Conservation (phyloP, 2,329 filamentous ascomycete genomes). For the Fusarium staphyleae region DNA sequence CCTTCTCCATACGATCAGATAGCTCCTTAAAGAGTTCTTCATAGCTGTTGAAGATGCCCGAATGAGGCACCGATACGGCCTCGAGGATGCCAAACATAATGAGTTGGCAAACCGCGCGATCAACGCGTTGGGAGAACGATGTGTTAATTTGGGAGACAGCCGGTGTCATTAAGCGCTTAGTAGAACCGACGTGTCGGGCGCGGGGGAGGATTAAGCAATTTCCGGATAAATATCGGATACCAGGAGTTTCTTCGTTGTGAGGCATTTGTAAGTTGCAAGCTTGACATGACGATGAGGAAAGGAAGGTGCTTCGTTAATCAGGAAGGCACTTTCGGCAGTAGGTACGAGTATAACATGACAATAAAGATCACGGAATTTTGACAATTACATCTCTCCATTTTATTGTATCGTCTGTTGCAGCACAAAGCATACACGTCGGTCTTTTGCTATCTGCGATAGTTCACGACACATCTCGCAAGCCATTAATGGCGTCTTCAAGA, state of each 20-base stretch:
- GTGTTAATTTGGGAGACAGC: slow-evolving; percentile 41
- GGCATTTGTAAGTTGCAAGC: neutral
- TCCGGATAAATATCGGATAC: slow-evolving; percentile 38
- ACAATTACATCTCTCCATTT: no score
- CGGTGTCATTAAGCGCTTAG: slow-evolving; percentile 38
- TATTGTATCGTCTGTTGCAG: no score
- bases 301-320: neutral
- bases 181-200: slow-evolving; percentile 29
- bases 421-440: no score
- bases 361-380: no score
- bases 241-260: neutral
- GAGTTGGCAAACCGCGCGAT: slow-evolving; percentile 31
- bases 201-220: slow-evolving; percentile 35
- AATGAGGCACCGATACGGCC: slow-evolving; percentile 48
- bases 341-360: no score
- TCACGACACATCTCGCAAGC: neutral
- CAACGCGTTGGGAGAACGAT: slow-evolving; percentile 42
- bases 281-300: no score
- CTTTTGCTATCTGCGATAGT: neutral
- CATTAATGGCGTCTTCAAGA: neutral
- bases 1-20: slow-evolving; percentile 51
- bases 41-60: slow-evolving; percentile 49
- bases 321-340: no score
- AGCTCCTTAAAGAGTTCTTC: slow-evolving; percentile 53
- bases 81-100: slow-evolving; percentile 55